Conservation (phyloP, 208 protist genomes). For the Angomonas ambiguus region DNA sequence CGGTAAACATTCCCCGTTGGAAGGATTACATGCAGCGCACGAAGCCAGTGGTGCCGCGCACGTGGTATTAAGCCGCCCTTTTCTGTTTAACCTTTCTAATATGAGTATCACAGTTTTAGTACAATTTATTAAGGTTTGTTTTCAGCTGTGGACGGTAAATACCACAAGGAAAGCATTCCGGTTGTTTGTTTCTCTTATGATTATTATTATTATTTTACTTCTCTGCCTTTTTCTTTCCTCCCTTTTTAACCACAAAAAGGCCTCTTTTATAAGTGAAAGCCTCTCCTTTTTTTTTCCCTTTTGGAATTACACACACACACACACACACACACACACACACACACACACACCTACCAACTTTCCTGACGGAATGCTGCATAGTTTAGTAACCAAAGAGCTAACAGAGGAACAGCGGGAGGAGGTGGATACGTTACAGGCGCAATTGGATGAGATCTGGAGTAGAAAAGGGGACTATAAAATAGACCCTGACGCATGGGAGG, state of each 20-base stretch:
- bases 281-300: no score
- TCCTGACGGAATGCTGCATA: constrained; percentile 20
- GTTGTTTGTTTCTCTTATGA: no score
- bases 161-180: constrained; percentile 8
- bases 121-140: no score
- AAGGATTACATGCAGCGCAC: constrained; percentile 92
- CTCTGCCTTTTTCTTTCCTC: no score
- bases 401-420: constrained; percentile 54
- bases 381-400: constrained; percentile 40
- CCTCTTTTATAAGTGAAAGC: no score
- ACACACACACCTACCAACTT: neutral
- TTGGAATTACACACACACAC: no score
- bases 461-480: constrained; percentile 80
- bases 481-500: constrained; percentile 80
- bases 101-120: no score
- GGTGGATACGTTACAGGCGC: constrained; percentile 66
- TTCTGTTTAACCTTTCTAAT: no score
- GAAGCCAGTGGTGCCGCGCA: constrained; percentile 82
- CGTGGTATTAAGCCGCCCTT: constrained; percentile 81
- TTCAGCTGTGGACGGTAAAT: no score
- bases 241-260: no score
- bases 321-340: no score
- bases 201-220: no score
- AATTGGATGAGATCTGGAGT: constrained; percentile 88
- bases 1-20: constrained; percentile 84